Conservation (phyloP, 139 green algal genomes). For the Raphidocelis subcapitata region DNA sequence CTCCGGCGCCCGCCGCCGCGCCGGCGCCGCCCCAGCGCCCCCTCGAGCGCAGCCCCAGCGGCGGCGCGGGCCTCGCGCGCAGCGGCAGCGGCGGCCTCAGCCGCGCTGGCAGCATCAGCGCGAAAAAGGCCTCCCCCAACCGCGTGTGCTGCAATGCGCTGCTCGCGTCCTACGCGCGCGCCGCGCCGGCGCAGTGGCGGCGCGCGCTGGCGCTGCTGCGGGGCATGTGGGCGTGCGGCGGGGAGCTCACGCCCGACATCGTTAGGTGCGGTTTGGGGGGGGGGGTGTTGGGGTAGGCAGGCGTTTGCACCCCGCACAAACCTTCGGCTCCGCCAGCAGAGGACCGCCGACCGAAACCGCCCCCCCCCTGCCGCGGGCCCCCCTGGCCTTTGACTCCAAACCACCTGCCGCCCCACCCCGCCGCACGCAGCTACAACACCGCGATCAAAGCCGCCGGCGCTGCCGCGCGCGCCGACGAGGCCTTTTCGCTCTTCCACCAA, state of each 20-base stretch:
- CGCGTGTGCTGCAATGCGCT: constrained; percentile 89
- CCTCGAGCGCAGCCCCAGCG: too few relatives aligned
- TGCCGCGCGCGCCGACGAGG: constrained; percentile 55
- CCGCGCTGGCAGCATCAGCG: constrained; percentile 52
- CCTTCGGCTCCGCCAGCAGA: too few relatives aligned
- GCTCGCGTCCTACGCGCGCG: constrained; percentile 79
- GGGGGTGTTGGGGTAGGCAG: too few relatives aligned
- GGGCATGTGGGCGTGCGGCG: constrained; percentile 72
- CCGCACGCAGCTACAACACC: constrained; percentile 67
- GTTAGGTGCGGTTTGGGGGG: constrained; percentile 34
- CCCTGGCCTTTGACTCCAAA: too few relatives aligned
- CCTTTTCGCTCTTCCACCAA: constrained; percentile 56
- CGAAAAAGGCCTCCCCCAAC: constrained; percentile 62
- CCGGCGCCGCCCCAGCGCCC: too few relatives aligned
- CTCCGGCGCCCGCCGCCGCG: too few relatives aligned
- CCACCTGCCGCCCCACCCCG: too few relatives aligned
- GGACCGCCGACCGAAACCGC: too few relatives aligned
- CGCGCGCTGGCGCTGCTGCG: constrained; percentile 66
- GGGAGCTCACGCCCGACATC: constrained; percentile 72
- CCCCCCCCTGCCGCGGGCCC: too few relatives aligned
- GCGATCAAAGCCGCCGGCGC: constrained; percentile 83
- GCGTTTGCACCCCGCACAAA: too few relatives aligned
- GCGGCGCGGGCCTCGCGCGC: neutral
- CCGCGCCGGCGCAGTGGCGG: constrained; percentile 58
- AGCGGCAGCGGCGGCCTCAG: constrained; percentile 32